Percentiles rank a stretch among this genome's conserved stretches.
Evolutionary conservation across 2,329 filamentous ascomycete genomes (phyloP).

Genomic region (Aureobasidium leucospermi): DNA sequence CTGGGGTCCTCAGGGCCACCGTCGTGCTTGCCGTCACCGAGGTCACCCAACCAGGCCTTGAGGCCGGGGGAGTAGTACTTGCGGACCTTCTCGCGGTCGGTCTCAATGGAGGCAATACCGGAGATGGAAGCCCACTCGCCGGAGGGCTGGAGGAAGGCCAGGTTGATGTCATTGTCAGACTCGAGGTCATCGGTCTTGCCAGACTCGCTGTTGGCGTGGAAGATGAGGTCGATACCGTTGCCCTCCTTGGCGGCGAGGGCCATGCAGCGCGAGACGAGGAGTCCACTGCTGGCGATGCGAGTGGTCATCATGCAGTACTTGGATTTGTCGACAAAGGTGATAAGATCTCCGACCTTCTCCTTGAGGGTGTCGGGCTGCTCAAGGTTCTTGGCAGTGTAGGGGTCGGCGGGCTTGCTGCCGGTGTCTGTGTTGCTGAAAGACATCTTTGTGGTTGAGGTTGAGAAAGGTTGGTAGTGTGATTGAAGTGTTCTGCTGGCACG

Average conservation of each 20-base stretch:
- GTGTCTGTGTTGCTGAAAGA: slow-evolving; percentile 54
- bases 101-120: slow-evolving; percentile 62
- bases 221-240: slow-evolving; percentile 73
- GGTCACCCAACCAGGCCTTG: slow-evolving; percentile 80
- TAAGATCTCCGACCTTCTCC: slow-evolving; percentile 69
- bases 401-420: slow-evolving; percentile 61
- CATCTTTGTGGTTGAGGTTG: slow-evolving; percentile 21
- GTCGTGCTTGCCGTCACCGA: slow-evolving; percentile 76
- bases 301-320: slow-evolving; percentile 93
- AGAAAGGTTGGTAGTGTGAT: slow-evolving; percentile 2
- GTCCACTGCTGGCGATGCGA: slow-evolving; percentile 54
- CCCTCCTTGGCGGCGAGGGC: slow-evolving; percentile 73
- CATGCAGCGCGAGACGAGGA: slow-evolving; percentile 78
- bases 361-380: slow-evolving; percentile 59
- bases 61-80: slow-evolving; percentile 68
- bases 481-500: slow-evolving; percentile 6
- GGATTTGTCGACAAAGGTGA: slow-evolving; percentile 59
- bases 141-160: slow-evolving; percentile 62
- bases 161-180: slow-evolving; percentile 66
- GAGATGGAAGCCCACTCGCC: slow-evolving; percentile 84
- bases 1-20: slow-evolving; percentile 74
- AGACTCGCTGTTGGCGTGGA: slow-evolving; percentile 86
- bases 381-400: slow-evolving; percentile 71
- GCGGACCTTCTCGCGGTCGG: slow-evolving; percentile 59
- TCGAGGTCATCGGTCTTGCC: slow-evolving; percentile 78